Percentiles rank a stretch among this genome's conserved stretches.
Conservation (phyloP, 306 rosid species). For the Vachellia pachyceras region DNA sequence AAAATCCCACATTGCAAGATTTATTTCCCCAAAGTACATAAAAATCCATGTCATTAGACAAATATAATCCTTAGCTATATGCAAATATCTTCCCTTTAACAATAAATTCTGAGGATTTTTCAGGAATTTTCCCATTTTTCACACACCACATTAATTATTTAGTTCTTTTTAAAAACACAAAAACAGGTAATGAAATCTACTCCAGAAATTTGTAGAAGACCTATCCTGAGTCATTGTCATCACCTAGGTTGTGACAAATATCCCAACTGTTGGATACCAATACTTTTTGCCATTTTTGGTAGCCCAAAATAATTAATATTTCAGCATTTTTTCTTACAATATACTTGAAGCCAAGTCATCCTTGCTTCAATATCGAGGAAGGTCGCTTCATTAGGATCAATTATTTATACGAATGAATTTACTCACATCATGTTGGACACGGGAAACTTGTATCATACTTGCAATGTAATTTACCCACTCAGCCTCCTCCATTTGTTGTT, state of each 20-base stretch:
- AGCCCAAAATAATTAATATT: not conserved
- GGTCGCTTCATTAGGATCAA: slow-evolving; percentile 55
- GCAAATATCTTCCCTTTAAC: too few species aligned
- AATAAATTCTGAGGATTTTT: not conserved
- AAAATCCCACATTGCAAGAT: too few species aligned
- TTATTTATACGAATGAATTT: slow-evolving; percentile 58
- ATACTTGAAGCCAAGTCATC: slow-evolving; percentile 36
- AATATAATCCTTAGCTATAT: too few species aligned
- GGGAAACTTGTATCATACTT: slow-evolving; percentile 16
- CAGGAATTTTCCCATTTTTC: not conserved
- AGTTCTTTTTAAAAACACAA: not conserved
- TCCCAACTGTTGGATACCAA: not conserved
- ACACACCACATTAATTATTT: not conserved
- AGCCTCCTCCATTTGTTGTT: slow-evolving; percentile 18
- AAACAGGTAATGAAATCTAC: not conserved
- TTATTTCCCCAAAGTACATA: too few species aligned
- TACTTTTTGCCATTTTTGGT: not conserved
- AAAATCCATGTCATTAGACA: too few species aligned
- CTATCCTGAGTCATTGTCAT: slow-evolving; percentile 35
- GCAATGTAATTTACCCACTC: slow-evolving; percentile 4
- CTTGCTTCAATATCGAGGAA: slow-evolving; percentile 58
- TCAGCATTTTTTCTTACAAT: not conserved
- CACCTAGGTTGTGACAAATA: slow-evolving; percentile 21
- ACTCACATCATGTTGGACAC: slow-evolving; percentile 39
- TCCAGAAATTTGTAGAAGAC: not conserved